Percentiles rank a stretch among this genome's conserved stretches.
Conservation (phyloP, 2,329 filamentous ascomycete species). For the Aureobasidium lini region DNA sequence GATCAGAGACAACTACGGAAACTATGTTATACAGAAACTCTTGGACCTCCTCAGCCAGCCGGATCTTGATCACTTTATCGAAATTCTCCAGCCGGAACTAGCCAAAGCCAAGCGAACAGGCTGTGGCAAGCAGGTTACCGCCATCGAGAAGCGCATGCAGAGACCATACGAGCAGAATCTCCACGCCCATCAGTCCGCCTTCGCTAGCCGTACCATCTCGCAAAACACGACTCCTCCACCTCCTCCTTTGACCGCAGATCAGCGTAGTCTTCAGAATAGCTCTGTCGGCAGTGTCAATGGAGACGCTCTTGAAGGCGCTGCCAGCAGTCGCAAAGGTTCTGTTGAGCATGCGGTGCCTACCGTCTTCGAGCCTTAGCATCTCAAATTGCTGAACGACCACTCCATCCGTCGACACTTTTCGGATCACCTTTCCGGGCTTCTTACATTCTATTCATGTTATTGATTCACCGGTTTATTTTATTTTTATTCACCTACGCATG, state of each 20-base stretch:
- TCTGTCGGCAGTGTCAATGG: slow-evolving; percentile 24
- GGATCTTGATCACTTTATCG: slow-evolving; percentile 37
- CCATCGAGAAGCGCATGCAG: slow-evolving; percentile 45
- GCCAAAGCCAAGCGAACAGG: slow-evolving; percentile 36
- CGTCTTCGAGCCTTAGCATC: neutral
- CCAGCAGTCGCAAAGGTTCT: slow-evolving; percentile 21
- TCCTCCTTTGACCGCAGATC: slow-evolving; percentile 14
- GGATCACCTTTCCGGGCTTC: neutral
- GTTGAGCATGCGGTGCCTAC: neutral
- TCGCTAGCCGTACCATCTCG: neutral
- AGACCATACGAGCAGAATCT: slow-evolving; percentile 22
- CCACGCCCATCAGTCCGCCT: slow-evolving; percentile 20
- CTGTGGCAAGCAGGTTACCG: slow-evolving; percentile 37
- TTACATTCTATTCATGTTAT: neutral
- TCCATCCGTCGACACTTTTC: neutral
- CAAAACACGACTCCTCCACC: slow-evolving; percentile 5
- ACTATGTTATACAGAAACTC: slow-evolving; percentile 93
- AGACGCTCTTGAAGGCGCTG: slow-evolving; percentile 28
- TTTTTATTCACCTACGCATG: neutral
- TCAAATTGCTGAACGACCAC: neutral
- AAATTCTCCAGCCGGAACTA: slow-evolving; percentile 37
- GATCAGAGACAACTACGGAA: slow-evolving; percentile 87
- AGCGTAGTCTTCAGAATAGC: slow-evolving; percentile 16
- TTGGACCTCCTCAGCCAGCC: slow-evolving; percentile 40
- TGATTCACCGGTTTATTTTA: neutral